Evolutionary conservation across 2,329 filamentous ascomycete genomes (phyloP), one percentile per base, ranked within the genome.

Genomic region (Sordariomycetes sp.): DNA sequence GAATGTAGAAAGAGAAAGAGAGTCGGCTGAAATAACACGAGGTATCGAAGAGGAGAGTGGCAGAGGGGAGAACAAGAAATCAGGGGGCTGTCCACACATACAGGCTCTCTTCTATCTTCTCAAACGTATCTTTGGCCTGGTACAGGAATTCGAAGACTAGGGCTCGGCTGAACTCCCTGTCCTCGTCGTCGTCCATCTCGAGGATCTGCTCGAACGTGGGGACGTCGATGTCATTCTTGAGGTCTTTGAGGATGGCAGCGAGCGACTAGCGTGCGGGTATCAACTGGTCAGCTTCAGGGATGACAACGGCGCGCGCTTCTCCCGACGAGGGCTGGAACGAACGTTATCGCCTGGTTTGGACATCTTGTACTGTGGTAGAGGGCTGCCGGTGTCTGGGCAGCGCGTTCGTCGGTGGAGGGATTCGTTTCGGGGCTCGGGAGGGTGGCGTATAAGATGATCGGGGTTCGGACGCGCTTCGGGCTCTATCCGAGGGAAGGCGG

Each of bases 141-240:
- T 90, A 86, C 65, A 97, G 96, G 77, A 96, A 99, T 61, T 90
- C 90, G 69, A 85, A 87, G 54, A 97, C 92, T 64, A 99, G 92
- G 61, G 88, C 87, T 66, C 79, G 83, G 74, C 89, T 95, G 78
- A 97, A 97, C 54, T 96, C 90, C 65, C 86, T 81, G 62, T 93
- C 88, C 12, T 86, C 83, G 64, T 89, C 87, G 63, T 97, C 94
- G 71, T 99, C 94, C 93, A 99, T 97, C 73, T 97, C 94, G 62
- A 97, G 83, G 70, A 99, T 97, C 77, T 97, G 94, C 66, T 87
- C 85, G 67, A 99, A 99, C 59, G 91, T 96, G 58, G 73, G 70
- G 61, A 78, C 75, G 71, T 97, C 93, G 72, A 99, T 86, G 69
- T 80, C 79, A 63, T 94, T 54, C 24, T 52, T 43, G 14, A 58